phyloP scores from a whole-genome alignment of 2,329 filamentous ascomycete species.

The Colletotrichum liriopes region DNA sequence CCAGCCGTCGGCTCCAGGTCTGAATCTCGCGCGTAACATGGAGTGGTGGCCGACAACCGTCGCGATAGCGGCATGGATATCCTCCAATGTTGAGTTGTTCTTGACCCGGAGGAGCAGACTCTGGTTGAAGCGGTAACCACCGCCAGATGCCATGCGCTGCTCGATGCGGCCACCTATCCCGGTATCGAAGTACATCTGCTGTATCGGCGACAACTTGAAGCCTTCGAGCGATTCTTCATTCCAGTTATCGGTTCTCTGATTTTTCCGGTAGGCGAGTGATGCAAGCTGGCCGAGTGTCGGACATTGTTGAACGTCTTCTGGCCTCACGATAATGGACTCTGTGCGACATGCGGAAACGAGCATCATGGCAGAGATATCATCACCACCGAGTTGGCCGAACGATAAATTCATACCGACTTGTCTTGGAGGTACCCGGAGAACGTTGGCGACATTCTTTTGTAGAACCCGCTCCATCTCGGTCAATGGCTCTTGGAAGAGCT shows the following conservation, averaged over 20 bases:
- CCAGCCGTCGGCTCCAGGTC: conserved; percentile 58
- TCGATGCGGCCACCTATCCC: conserved; percentile 56
- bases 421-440: conserved; percentile 54
- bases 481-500: conserved; percentile 53
- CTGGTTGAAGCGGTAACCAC: conserved; percentile 65
- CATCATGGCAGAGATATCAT: conserved; percentile 57
- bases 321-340: conserved; percentile 55
- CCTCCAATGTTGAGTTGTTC: conserved; percentile 57
- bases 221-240: conserved; percentile 53
- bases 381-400: conserved; percentile 58
- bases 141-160: conserved; percentile 49
- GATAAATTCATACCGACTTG: conserved; percentile 62
- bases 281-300: conserved; percentile 58
- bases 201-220: conserved; percentile 68
- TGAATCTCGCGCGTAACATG: conserved; percentile 67
- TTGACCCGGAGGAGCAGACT: conserved; percentile 64
- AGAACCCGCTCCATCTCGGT: conserved; percentile 58
- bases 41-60: conserved; percentile 65
- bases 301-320: conserved; percentile 56
- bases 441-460: conserved; percentile 56
- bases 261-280: conserved; percentile 52
- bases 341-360: conserved; percentile 57
- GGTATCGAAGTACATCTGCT: conserved; percentile 68
- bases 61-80: conserved; percentile 64
- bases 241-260: conserved; percentile 50